Evolutionary conservation across 805 yeast species (phyloP), one percentile per base, ranked within the genome.

Genomic region (Dipodascopsis tothii): DNA sequence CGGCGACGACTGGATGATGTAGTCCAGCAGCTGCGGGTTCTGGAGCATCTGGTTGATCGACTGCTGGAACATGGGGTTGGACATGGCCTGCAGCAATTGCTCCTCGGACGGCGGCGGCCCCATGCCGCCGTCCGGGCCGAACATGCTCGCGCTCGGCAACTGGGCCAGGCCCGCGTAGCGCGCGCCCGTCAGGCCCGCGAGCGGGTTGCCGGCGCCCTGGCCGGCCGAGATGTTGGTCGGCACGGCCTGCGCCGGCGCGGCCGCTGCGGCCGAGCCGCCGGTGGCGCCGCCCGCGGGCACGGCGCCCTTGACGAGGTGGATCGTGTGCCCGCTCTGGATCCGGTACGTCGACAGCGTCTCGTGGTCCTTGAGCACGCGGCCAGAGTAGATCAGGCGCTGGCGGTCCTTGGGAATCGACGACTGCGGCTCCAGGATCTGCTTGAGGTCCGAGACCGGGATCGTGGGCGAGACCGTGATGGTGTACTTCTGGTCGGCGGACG

Each of bases 61-160:
- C 60, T 87, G 87, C 60, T 81, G 88, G 56, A 84, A 75, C 66
- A 76, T 70, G 33, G 97, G 98, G 54, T 77, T 75, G 17, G 78
- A 80, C 80, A 92, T 71, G 83, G 85, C 77, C 43, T 72, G 69
- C 28, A 77, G 68, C 64, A 90, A 60, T 50, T 84, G 87, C 40
- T 81, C 88, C 38, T 84, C 82, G 55, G 77, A 79, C 9, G 94
- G 88, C 56, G 80, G 67, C 37, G 74, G 76, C 35, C 80, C 80
- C 84, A 82, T 76, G 16, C 96, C 97, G 33, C 94, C 95, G 62
- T 88, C 96, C 21, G 95, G 88, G 1, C 96, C 96, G 67, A 90
- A 87, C 82, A 85, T 75, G 37, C 80, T 76, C 1, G 86, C 85
- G 2, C 84, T 73, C 3, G 98, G 97, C 64, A 92, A 70, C 56